Evolutionary conservation across 305 asterid species (phyloP).

Genomic region (Fraxinus sp.): DNA sequence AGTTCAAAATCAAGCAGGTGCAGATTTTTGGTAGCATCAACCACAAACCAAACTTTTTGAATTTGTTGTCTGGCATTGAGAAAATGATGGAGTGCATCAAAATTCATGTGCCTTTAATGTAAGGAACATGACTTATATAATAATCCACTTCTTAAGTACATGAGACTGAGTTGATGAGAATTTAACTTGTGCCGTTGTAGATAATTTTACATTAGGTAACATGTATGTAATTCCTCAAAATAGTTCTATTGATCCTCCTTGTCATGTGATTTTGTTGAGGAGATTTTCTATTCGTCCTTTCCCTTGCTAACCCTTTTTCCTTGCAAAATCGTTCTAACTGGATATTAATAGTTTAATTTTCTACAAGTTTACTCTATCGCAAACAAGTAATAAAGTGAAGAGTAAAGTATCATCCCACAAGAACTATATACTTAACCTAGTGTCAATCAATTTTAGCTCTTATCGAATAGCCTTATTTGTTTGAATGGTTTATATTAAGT

Average conservation of each 20-base stretch:
- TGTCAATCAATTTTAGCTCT: background rate
- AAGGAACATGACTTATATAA: background rate
- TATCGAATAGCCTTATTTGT: background rate
- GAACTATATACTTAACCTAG: background rate
- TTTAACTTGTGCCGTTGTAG: background rate
- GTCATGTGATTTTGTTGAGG: background rate
- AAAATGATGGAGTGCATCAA: background rate
- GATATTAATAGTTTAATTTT: background rate
- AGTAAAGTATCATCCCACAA: background rate
- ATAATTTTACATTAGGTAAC: background rate
- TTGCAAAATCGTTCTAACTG: background rate
- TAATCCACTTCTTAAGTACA: background rate
- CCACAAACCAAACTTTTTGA: background rate
- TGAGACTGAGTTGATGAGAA: background rate
- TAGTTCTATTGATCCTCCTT: background rate
- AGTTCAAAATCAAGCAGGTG: background rate
- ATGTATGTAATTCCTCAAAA: background rate
- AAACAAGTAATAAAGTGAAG: background rate
- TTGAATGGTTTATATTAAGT: background rate
- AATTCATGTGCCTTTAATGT: background rate
- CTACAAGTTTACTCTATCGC: no score
- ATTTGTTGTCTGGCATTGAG: background rate
- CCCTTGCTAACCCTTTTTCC: background rate
- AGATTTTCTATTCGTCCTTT: background rate
- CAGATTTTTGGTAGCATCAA: background rate